These are phyloP conservation scores for Lenwebbia sp. DNA, from an alignment of 345 rosid genomes.

Conservation along the genomic window DNA sequence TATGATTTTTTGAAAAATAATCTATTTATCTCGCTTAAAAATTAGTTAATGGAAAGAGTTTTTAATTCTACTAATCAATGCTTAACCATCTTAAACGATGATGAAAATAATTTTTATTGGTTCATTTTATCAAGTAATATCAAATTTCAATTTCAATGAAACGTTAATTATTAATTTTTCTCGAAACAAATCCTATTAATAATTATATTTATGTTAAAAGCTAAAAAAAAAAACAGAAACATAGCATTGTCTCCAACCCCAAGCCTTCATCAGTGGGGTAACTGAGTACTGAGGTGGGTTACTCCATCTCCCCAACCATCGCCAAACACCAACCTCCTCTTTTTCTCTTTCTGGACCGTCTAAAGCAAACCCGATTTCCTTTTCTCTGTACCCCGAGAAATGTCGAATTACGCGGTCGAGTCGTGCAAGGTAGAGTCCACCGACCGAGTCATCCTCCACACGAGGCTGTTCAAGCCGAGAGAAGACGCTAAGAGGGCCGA, in stretches of 20 bases:
- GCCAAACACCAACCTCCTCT: neutral
- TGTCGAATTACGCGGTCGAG: conserved; percentile 8
- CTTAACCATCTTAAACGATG: neutral
- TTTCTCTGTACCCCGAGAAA: neutral
- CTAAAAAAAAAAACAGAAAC: neutral
- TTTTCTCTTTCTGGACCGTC: neutral
- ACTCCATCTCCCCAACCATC: neutral
- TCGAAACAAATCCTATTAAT: too few species aligned
- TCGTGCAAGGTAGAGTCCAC: conserved; percentile 7
- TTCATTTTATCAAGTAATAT: too few species aligned
- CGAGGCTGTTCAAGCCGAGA: conserved; percentile 41
- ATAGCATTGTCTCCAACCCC: neutral
- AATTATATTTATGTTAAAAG: too few species aligned
- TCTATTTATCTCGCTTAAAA: neutral
- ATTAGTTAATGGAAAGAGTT: neutral
- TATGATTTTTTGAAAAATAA: too few species aligned
- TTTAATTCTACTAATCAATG: neutral
- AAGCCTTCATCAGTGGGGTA: neutral
- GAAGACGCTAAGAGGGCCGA: conserved; percentile 10
- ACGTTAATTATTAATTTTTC: too few species aligned
- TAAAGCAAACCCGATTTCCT: neutral
- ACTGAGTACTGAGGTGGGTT: neutral
- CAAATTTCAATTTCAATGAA: too few species aligned
- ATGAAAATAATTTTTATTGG: too few species aligned
- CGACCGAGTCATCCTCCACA: conserved; percentile 8